Evolutionary conservation across 495 filamentous ascomycete genomes (phyloP).

Genomic region (Aspergillus panamensis): DNA sequence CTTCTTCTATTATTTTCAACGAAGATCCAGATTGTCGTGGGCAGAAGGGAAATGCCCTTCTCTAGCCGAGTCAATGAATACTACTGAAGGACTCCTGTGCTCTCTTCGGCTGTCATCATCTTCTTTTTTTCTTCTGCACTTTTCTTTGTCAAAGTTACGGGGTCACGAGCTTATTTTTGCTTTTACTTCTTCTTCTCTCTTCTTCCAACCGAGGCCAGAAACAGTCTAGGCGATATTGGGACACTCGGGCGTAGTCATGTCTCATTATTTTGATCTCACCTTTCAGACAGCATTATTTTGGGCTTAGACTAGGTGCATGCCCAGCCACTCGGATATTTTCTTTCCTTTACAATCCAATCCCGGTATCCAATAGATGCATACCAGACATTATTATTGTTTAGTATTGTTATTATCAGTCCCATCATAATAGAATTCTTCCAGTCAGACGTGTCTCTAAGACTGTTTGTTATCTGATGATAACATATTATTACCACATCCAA

Average conservation of each 20-base stretch:
- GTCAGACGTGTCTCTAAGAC: not conserved
- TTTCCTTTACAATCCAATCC: not conserved
- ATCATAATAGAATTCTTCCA: not conserved
- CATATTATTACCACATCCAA: not conserved
- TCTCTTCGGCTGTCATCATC: not conserved
- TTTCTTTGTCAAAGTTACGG: not conserved
- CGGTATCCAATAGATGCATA: not conserved
- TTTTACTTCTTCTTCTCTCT: not conserved
- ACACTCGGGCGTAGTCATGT: not conserved
- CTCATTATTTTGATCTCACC: not conserved
- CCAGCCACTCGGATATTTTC: slow-evolving; percentile 2
- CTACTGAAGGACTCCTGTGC: no score
- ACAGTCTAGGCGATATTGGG: not conserved
- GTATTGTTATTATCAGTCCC: not conserved
- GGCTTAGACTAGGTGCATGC: not conserved
- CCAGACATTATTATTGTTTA: not conserved
- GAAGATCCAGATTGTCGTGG: not conserved
- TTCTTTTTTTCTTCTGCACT: not conserved
- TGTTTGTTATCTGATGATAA: not conserved
- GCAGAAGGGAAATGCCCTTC: no score
- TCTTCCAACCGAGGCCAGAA: not conserved
- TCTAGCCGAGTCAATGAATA: no score
- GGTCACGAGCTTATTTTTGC: not conserved
- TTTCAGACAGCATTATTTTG: slow-evolving; percentile 1
- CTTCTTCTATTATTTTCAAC: not conserved